Conservation (phyloP, 148 eudicot genomes). For the Vaccinium darrowii region DNA sequence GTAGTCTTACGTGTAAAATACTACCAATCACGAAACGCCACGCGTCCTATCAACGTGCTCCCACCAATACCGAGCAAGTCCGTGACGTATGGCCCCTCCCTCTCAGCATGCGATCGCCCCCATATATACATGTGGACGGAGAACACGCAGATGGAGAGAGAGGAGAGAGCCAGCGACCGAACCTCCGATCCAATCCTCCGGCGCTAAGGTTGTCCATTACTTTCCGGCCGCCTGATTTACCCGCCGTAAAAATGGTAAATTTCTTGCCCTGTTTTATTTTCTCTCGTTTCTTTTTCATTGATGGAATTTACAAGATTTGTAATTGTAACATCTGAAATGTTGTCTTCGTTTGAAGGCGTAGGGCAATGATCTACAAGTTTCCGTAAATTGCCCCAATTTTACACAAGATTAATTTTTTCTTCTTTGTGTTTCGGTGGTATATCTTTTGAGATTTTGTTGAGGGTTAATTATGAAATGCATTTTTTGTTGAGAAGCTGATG, state of each 20-base stretch:
- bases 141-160: neutral
- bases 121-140: neutral
- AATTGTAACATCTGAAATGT: neutral
- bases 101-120: neutral
- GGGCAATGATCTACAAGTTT: neutral
- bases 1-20: neutral
- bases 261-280: neutral
- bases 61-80: constrained; percentile 9
- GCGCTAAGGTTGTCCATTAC: neutral
- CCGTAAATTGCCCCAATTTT: neutral
- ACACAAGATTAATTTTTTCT: neutral
- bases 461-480: neutral
- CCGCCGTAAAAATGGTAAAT: neutral
- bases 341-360: neutral
- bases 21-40: neutral
- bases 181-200: neutral
- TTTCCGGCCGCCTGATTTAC: constrained; percentile 12
- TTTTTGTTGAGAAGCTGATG: neutral
- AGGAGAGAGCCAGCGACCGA: neutral
- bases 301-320: neutral
- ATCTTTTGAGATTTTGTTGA: neutral
- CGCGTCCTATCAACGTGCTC: neutral
- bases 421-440: neutral
- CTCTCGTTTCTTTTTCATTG: neutral
- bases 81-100: neutral